Percentiles rank a stretch among this genome's conserved stretches.
Conservation (phyloP, 257 asterid genomes). For the Eustoma russellianum region DNA sequence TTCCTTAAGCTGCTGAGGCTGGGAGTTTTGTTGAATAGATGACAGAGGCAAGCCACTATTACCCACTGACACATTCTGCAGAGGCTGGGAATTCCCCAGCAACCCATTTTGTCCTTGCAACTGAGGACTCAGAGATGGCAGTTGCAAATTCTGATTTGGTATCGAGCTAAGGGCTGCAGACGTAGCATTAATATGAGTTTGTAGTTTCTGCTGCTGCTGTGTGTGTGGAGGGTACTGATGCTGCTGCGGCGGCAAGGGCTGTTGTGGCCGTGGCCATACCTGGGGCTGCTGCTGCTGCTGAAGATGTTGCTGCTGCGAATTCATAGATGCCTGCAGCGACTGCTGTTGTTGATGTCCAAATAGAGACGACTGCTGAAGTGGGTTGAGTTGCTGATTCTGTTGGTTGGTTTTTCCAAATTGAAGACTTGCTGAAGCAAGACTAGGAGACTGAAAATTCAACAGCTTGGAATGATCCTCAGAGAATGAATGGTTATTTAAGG, state of each 20-base stretch:
- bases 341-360: slow-evolving; percentile 57
- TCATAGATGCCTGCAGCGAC: slow-evolving; percentile 31
- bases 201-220: slow-evolving; percentile 22
- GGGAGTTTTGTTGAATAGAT: slow-evolving; percentile 49
- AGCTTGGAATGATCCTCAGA: slow-evolving; percentile 59
- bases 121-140: slow-evolving; percentile 36
- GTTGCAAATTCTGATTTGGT: slow-evolving; percentile 44
- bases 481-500: slow-evolving; percentile 26
- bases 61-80: slow-evolving; percentile 30
- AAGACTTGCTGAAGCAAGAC: slow-evolving; percentile 38
- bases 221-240: slow-evolving; percentile 14
- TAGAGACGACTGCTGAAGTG: slow-evolving; percentile 38
- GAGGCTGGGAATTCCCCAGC: slow-evolving; percentile 29
- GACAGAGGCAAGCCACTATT: slow-evolving; percentile 34
- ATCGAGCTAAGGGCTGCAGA: slow-evolving; percentile 26
- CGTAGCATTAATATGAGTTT: slow-evolving; percentile 24
- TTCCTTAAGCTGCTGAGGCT: slow-evolving; percentile 54
- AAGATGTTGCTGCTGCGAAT: slow-evolving; percentile 19
- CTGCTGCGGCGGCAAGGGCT: slow-evolving; percentile 1
- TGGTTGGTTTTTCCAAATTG: slow-evolving; percentile 47
- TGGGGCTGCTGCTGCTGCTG: slow-evolving; percentile 7
- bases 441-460: slow-evolving; percentile 70
- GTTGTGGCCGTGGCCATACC: slow-evolving; percentile 11
- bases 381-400: slow-evolving; percentile 40
- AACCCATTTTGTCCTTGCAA: slow-evolving; percentile 54